Evolutionary conservation across 306 rosid species (phyloP).

Genomic region (Inga oerstediana): DNA sequence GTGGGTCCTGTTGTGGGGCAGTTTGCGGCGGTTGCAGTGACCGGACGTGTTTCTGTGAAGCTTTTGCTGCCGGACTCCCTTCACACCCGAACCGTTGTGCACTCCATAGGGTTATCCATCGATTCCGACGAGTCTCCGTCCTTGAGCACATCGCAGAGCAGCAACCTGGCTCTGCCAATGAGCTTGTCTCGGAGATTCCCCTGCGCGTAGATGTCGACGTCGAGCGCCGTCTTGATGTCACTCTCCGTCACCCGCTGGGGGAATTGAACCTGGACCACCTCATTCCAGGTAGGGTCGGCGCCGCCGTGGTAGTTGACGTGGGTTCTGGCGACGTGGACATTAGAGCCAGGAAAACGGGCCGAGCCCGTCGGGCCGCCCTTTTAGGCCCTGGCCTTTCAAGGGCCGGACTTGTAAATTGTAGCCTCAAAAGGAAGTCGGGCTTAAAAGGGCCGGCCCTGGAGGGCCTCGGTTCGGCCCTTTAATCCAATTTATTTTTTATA

Average conservation of each 20-base stretch:
- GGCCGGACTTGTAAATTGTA: no score
- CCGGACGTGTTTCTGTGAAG: no score
- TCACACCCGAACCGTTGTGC: neutral
- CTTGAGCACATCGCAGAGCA: neutral
- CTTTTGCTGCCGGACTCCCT: neutral
- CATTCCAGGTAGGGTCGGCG: slow-evolving; percentile 14
- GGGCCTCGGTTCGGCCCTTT: no score
- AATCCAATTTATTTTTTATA: no score
- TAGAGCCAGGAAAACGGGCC: no score
- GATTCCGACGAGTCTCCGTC: neutral
- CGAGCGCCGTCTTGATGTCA: neutral
- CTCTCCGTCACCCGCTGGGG: neutral
- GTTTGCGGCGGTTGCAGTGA: no score
- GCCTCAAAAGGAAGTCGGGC: no score
- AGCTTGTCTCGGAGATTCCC: neutral
- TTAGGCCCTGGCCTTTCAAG: no score
- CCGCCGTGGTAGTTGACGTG: neutral
- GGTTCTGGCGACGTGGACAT: neutral
- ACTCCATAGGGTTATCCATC: neutral
- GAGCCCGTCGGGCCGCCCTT: no score
- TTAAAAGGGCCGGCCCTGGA: no score
- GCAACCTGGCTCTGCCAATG: neutral
- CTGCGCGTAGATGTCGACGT: neutral
- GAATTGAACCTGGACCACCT: neutral
- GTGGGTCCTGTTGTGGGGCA: no score